Conservation (phyloP, 2,329 filamentous ascomycete species). For the Hypoxylon sp. region DNA sequence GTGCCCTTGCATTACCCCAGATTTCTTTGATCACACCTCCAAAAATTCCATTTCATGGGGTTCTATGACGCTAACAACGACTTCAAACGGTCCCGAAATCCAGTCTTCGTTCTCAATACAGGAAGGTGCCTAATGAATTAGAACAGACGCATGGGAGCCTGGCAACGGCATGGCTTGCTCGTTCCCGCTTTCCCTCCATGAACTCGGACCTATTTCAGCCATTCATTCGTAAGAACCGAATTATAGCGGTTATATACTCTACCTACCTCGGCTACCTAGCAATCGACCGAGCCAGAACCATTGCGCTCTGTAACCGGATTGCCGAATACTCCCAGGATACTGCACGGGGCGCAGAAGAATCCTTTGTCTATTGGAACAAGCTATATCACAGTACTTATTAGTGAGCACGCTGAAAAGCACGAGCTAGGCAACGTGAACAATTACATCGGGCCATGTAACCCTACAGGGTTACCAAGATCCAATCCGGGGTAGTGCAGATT, state of each 20-base stretch:
- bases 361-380: conserved; percentile 17
- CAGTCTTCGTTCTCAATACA: conserved; percentile 3
- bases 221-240: not conserved
- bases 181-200: conserved; percentile 8
- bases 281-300: conserved; percentile 10
- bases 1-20: conserved; percentile 33
- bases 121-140: not conserved
- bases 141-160: not conserved
- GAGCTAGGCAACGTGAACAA: conserved; percentile 30
- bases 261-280: conserved; percentile 12
- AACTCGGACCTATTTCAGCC: conserved; percentile 3
- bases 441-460: conserved; percentile 37
- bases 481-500: conserved; percentile 38
- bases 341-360: conserved; percentile 12
- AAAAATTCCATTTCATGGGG: not conserved
- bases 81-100: not conserved
- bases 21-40: conserved; percentile 26
- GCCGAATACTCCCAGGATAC: conserved; percentile 14
- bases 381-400: conserved; percentile 12
- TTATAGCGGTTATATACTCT: conserved; percentile 6
- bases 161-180: not conserved
- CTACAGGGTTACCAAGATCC: conserved; percentile 29
- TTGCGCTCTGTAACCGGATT: conserved; percentile 26
- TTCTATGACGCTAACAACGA: conserved; percentile 24
- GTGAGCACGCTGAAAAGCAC: conserved; percentile 23